Percentiles rank a stretch among this genome's conserved stretches.
These are phyloP conservation scores for Cladophialophora immunda DNA, from an alignment of 2,329 filamentous ascomycete species.

Conservation along the genomic window DNA sequence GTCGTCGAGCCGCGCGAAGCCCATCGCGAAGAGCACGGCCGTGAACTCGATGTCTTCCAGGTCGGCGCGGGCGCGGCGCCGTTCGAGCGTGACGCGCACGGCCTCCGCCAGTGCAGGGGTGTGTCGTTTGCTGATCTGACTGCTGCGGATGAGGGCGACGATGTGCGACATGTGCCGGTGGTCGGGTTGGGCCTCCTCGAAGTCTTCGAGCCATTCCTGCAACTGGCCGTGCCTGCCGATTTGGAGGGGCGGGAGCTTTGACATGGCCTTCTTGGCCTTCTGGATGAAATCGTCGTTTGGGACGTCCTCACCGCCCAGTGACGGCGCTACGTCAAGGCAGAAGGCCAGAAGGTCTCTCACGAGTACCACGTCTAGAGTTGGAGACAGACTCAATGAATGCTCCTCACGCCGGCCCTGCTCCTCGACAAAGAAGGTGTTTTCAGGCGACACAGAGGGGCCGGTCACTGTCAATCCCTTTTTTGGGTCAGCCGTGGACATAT, in stretches of 20 bases:
- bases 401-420: background rate
- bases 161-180: conserved; percentile 9
- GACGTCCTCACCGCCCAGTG: background rate
- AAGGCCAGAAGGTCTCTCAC: background rate
- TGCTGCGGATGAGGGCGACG: conserved; percentile 2
- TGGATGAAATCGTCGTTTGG: background rate
- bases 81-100: background rate
- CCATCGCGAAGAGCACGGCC: conserved; percentile 2
- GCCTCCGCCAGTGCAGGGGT: background rate
- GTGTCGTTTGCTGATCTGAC: background rate
- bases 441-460: background rate
- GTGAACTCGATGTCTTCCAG: conserved; percentile 6
- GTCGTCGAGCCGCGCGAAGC: background rate
- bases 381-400: background rate
- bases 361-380: background rate
- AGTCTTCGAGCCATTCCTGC: conserved; percentile 11
- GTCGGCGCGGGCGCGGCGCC: conserved; percentile 1
- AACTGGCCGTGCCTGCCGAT: conserved; percentile 5
- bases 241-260: conserved; percentile 1
- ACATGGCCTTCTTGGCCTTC: background rate
- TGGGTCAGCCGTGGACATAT: background rate
- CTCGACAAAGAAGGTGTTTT: conserved; percentile 3
- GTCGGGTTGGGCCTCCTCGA: conserved; percentile 4
- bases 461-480: background rate
- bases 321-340: background rate